phyloP scores from a whole-genome alignment of 176 grass and related monocot species.

The Lolium rigidum region DNA sequence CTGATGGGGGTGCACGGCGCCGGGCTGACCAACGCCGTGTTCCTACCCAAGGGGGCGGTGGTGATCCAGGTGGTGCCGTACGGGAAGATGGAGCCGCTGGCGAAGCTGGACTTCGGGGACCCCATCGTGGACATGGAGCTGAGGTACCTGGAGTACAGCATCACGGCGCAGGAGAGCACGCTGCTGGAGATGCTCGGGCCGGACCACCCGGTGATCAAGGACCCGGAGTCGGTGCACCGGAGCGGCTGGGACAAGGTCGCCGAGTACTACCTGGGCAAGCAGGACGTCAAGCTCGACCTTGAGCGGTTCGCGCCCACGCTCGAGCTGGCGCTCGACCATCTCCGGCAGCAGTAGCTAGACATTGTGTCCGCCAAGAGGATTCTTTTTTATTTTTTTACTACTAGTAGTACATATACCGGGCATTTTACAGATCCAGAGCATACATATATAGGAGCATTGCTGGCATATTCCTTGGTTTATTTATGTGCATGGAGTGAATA shows the following conservation, averaged over 20 bases:
- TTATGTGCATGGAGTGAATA: no score
- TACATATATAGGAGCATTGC: no score
- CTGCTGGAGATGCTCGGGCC: constrained; percentile 66
- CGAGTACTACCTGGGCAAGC: constrained; percentile 79
- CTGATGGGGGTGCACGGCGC: constrained; percentile 86
- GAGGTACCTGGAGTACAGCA: constrained; percentile 73
- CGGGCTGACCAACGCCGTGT: constrained; percentile 72
- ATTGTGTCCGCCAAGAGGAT: background rate
- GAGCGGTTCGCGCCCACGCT: constrained; percentile 62
- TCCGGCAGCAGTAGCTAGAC: constrained; percentile 27
- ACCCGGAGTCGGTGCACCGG: constrained; percentile 66
- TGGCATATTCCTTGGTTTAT: no score
- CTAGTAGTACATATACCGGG: no score
- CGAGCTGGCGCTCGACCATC: constrained; percentile 50
- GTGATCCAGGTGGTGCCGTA: constrained; percentile 86
- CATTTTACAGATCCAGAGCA: background rate
- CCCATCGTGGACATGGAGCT: constrained; percentile 65
- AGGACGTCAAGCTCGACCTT: constrained; percentile 65
- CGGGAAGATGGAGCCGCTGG: constrained; percentile 74
- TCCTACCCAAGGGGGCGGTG: constrained; percentile 62
- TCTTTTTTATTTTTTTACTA: no score
- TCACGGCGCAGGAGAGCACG: constrained; percentile 73
- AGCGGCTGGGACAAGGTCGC: constrained; percentile 77
- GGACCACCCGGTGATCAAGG: constrained; percentile 68
- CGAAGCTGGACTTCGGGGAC: constrained; percentile 59